Conservation (phyloP, 345 rosid species). For the Kandelia obovata region DNA sequence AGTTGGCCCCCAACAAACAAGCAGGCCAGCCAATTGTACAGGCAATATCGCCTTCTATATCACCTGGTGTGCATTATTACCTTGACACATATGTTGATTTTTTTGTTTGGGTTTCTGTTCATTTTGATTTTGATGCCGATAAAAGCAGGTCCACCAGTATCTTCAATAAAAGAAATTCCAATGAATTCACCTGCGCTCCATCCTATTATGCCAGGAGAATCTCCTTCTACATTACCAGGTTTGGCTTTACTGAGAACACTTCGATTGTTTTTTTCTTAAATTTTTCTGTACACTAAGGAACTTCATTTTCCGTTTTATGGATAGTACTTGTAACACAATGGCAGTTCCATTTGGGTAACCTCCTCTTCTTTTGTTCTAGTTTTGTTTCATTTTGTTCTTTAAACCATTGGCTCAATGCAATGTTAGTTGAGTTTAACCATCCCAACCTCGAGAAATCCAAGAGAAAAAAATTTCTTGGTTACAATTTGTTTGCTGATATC, state of each 20-base stretch:
- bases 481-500: no score
- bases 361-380: no score
- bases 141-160: conserved; percentile 17
- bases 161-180: conserved; percentile 15
- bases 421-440: no score
- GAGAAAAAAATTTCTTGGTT: no score
- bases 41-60: conserved; percentile 13
- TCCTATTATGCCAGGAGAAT: conserved; percentile 35
- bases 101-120: background rate
- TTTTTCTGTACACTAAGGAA: conserved; percentile 16
- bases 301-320: background rate
- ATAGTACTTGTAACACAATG: background rate
- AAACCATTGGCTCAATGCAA: no score
- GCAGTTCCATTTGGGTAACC: no score
- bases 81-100: background rate
- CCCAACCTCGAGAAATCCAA: no score
- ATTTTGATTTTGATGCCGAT: conserved; percentile 9
- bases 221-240: conserved; percentile 55
- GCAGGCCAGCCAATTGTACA: conserved; percentile 28
- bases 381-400: no score
- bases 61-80: conserved; percentile 22
- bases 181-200: conserved; percentile 9
- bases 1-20: conserved; percentile 31
- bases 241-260: conserved; percentile 14
- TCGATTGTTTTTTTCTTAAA: conserved; percentile 6